Conservation (phyloP, 345 rosid genomes). For the Linum lewisii region DNA sequence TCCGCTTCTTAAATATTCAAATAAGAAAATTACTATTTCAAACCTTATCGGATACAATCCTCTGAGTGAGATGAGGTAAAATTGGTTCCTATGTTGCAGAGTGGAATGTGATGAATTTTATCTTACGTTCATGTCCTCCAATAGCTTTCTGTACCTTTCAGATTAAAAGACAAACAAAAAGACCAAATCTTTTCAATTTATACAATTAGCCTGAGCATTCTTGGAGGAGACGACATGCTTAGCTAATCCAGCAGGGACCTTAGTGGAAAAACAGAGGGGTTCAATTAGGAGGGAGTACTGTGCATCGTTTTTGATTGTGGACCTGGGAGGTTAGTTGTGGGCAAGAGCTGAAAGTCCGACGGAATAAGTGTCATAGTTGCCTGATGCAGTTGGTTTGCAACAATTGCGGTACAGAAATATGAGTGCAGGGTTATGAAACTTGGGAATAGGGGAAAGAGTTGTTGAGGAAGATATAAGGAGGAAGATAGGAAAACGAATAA, state of each 20-base stretch:
- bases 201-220: conserved; percentile 94
- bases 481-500: no score
- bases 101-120: no score
- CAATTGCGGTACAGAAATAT: conserved; percentile 38
- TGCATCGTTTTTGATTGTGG: no score
- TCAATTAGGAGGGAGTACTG: background rate
- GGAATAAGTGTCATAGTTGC: conserved; percentile 29
- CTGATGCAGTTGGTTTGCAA: conserved; percentile 32
- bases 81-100: no score
- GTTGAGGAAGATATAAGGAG: no score
- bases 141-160: conserved; percentile 68
- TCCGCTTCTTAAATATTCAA: no score
- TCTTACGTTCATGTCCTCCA: no score
- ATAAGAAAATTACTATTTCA: no score
- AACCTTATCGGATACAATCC: no score
- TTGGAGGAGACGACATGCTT: conserved; percentile 60
- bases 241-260: conserved; percentile 75
- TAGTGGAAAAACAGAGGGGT: background rate
- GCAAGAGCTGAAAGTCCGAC: conserved; percentile 75
- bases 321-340: conserved; percentile 77
- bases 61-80: no score
- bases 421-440: conserved; percentile 6
- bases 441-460: no score
- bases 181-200: conserved; percentile 16
- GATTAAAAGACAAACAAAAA: background rate